These are phyloP conservation scores for Leucosporidium yakuticum DNA, from an alignment of 768 basidiomycete species.

Conservation along the genomic window DNA sequence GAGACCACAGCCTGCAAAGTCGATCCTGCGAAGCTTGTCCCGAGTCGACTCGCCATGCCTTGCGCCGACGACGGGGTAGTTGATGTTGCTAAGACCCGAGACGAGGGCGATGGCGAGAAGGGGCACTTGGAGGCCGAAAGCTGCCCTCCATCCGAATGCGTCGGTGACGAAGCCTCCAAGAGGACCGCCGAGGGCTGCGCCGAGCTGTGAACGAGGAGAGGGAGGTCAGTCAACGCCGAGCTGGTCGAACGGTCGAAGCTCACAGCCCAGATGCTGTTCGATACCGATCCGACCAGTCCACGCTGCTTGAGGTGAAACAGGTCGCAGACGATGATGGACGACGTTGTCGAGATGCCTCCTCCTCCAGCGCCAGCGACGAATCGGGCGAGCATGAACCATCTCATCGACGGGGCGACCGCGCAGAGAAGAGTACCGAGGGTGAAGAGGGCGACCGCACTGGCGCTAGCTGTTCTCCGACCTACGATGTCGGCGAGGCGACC, in stretches of 20 bases:
- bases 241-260: not conserved
- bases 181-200: conserved; percentile 47
- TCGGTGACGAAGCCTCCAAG: conserved; percentile 41
- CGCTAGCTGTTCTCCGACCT: conserved; percentile 73
- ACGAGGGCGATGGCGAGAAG: conserved; percentile 63
- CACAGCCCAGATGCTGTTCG: conserved; percentile 56
- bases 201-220: conserved; percentile 45
- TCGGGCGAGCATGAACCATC: conserved; percentile 67
- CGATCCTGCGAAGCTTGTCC: conserved; percentile 53
- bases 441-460: conserved; percentile 73
- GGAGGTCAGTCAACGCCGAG: no score
- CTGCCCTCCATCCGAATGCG: conserved; percentile 57
- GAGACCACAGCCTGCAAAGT: conserved; percentile 62
- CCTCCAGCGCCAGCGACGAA: conserved; percentile 44
- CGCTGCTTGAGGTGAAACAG: conserved; percentile 78
- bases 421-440: conserved; percentile 73
- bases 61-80: conserved; percentile 58
- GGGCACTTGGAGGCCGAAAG: conserved; percentile 70
- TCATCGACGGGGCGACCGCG: conserved; percentile 80
- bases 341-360: conserved; percentile 3
- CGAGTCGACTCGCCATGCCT: not conserved
- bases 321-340: conserved; percentile 66
- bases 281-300: conserved; percentile 82
- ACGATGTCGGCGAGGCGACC: conserved; percentile 43
- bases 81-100: conserved; percentile 67